A percentile compares a stretch with the other conserved stretches of the same genome.
Evolutionary conservation across 768 basidiomycete genomes (phyloP).

Genomic region (Naematelia encephala): DNA sequence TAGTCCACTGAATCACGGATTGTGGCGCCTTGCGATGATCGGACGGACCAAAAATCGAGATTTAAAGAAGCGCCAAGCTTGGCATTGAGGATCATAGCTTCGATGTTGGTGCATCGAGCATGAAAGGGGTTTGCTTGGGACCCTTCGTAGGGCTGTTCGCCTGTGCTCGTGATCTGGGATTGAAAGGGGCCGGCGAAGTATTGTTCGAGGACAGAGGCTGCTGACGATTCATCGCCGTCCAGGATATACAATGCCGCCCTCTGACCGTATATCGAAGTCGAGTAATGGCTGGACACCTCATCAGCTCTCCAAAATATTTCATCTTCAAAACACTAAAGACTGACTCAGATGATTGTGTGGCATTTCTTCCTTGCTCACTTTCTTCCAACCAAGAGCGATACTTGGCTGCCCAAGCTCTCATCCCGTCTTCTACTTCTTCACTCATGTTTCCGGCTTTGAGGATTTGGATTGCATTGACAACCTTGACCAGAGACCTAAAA

Average conservation of each 20-base stretch:
- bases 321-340: not conserved
- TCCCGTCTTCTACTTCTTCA: not conserved
- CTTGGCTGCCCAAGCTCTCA: not conserved
- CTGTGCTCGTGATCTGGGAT: not conserved
- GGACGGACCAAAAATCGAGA: not conserved
- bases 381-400: not conserved
- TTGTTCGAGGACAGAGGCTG: not conserved
- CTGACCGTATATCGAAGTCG: not conserved
- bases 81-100: not conserved
- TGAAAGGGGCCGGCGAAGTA: not conserved
- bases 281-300: not conserved
- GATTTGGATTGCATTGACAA: not conserved
- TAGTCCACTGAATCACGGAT: not conserved
- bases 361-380: not conserved
- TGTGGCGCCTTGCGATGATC: not conserved
- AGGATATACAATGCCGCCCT: not conserved
- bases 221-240: not conserved
- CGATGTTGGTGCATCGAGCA: not conserved
- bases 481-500: not conserved
- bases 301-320: not conserved
- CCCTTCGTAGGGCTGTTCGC: not conserved
- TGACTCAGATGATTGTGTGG: not conserved
- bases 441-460: not conserved
- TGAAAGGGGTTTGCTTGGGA: not conserved
- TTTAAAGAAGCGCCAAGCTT: not conserved